Evolutionary conservation across 2,329 filamentous ascomycete genomes (phyloP).

Genomic region (Fusarium sp.): DNA sequence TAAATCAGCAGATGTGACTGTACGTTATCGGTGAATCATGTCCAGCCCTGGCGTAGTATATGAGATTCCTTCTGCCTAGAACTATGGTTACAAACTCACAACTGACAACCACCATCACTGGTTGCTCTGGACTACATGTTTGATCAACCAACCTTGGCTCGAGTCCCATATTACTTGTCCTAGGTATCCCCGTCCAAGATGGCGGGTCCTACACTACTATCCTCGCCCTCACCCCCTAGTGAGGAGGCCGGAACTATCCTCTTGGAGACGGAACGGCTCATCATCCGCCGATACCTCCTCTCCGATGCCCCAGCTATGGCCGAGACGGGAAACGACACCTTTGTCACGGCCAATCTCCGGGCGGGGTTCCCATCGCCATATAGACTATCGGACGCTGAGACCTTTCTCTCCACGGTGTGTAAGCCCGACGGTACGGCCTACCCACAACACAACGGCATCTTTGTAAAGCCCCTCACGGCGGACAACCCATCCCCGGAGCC

Average conservation of each 20-base stretch:
- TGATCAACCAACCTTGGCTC: not conserved
- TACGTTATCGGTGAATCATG: not conserved
- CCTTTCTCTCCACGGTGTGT: constrained; percentile 49
- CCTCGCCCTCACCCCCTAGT: constrained; percentile 41
- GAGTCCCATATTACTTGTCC: not conserved
- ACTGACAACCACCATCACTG: not conserved
- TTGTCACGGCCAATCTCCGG: constrained; percentile 55
- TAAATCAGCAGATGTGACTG: not conserved
- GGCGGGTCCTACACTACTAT: constrained; percentile 28
- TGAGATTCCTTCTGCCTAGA: not conserved
- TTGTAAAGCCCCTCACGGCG: constrained; percentile 42
- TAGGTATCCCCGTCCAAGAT: constrained; percentile 18
- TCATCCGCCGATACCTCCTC: constrained; percentile 55
- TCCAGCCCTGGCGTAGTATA: not conserved
- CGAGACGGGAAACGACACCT: constrained; percentile 52
- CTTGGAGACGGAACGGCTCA: constrained; percentile 49
- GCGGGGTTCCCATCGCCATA: constrained; percentile 62
- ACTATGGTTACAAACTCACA: not conserved
- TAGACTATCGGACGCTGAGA: constrained; percentile 52
- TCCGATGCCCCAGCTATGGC: constrained; percentile 54
- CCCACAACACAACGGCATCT: constrained; percentile 51
- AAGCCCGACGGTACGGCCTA: constrained; percentile 37
- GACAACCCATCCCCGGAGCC: constrained; percentile 43
- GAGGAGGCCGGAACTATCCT: constrained; percentile 46
- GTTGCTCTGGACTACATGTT: not conserved